Conservation (phyloP, 805 yeast genomes). For the Pichia ethanolica region DNA sequence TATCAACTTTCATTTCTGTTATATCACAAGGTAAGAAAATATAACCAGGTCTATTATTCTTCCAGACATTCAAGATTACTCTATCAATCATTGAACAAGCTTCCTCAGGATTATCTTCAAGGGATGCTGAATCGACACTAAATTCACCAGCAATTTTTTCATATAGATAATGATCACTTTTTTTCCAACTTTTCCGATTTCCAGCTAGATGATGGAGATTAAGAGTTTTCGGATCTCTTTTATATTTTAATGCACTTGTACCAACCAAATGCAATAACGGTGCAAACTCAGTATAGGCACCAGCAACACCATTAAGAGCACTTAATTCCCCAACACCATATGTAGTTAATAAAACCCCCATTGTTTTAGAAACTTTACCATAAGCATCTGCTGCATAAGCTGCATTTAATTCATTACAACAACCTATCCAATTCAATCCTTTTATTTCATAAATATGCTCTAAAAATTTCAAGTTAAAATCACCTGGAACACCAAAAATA, state of each 20-base stretch:
- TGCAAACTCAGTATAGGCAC: slow-evolving; percentile 84
- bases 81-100: slow-evolving; percentile 64
- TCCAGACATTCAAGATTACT: slow-evolving; percentile 50
- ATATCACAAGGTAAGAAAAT: slow-evolving; percentile 71
- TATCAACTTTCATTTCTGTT: slow-evolving; percentile 42
- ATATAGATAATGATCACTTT: slow-evolving; percentile 64
- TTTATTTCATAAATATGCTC: slow-evolving; percentile 69
- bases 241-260: slow-evolving; percentile 25
- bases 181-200: slow-evolving; percentile 35
- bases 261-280: slow-evolving; percentile 82
- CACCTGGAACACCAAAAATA: slow-evolving; percentile 77
- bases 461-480: slow-evolving; percentile 63
- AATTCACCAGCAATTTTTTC: slow-evolving; percentile 51
- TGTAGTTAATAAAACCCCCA: slow-evolving; percentile 71
- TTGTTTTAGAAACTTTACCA: slow-evolving; percentile 62
- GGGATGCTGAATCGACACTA: slow-evolving; percentile 46
- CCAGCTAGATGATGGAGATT: slow-evolving; percentile 57
- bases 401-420: slow-evolving; percentile 84
- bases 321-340: slow-evolving; percentile 88
- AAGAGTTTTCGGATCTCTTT: slow-evolving; percentile 8
- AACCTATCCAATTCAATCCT: slow-evolving; percentile 82
- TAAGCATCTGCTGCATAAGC: slow-evolving; percentile 88
- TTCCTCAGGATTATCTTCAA: slow-evolving; percentile 34
- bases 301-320: slow-evolving; percentile 81
- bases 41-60: slow-evolving; percentile 72